Evolutionary conservation across 129 eudicot genomes (phyloP).

Genomic region (Saposhnikovia divaricata): DNA sequence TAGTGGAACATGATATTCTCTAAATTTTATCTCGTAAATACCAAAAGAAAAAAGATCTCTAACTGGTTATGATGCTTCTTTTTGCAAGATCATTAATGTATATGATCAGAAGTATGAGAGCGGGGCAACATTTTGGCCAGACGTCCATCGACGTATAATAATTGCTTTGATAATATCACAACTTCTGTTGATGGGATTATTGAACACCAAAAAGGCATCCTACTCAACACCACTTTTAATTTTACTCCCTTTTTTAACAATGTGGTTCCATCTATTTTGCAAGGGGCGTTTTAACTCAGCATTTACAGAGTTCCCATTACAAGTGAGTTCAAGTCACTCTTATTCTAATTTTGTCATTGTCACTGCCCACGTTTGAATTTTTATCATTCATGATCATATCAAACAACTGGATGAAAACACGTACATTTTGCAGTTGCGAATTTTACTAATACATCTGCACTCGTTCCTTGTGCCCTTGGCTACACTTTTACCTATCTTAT

Average conservation of each 20-base stretch:
- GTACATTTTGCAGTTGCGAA: too few relatives aligned
- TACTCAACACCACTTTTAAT: slow-evolving; percentile 51
- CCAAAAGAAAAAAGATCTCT: neutral
- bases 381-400: neutral
- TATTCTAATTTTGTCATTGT: neutral
- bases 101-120: slow-evolving; percentile 94
- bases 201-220: slow-evolving; percentile 62
- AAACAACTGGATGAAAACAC: neutral
- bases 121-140: slow-evolving; percentile 94
- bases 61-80: slow-evolving; percentile 11
- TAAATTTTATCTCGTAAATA: neutral
- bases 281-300: slow-evolving; percentile 88
- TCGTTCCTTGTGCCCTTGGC: too few relatives aligned
- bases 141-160: slow-evolving; percentile 77
- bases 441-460: too few relatives aligned
- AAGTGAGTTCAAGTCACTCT: slow-evolving; percentile 34
- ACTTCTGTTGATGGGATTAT: slow-evolving; percentile 64
- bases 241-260: slow-evolving; percentile 72
- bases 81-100: slow-evolving; percentile 78
- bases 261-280: slow-evolving; percentile 76
- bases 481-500: too few relatives aligned
- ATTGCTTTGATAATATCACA: slow-evolving; percentile 75
- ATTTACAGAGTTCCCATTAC: slow-evolving; percentile 66
- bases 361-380: neutral
- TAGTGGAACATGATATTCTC: neutral